Conservation (phyloP, 305 asterid species). For the Stenogyne calaminthoides region DNA sequence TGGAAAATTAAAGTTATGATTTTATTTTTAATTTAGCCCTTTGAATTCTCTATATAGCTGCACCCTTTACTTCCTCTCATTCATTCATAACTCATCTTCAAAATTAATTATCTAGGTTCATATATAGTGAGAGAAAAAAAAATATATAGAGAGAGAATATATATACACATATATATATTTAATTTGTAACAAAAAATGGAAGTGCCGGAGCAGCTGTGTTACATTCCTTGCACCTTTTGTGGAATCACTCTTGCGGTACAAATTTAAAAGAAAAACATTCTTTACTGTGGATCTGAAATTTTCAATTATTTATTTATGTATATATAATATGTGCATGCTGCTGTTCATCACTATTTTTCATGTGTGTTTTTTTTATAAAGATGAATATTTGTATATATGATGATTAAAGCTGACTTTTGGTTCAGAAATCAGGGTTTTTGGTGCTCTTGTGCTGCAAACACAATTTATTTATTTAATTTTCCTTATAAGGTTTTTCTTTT, state of each 20-base stretch:
- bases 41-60: conserved; percentile 44
- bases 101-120: conserved; percentile 30
- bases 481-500: conserved; percentile 15
- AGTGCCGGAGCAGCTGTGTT: conserved; percentile 69
- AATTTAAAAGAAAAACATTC: not conserved
- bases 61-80: conserved; percentile 41
- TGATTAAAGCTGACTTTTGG: conserved; percentile 60
- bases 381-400: conserved; percentile 19
- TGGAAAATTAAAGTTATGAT: conserved; percentile 10
- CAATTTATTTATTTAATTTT: conserved; percentile 37
- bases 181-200: conserved; percentile 42
- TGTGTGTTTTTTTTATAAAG: not conserved
- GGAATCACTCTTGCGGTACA: conserved; percentile 85
- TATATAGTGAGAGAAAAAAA: not conserved
- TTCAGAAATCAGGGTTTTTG: conserved; percentile 46
- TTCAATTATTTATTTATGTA: conserved; percentile 16
- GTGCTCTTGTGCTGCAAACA: conserved; percentile 37
- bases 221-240: conserved; percentile 93
- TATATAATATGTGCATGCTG: conserved; percentile 22
- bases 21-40: conserved; percentile 29
- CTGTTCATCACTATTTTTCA: conserved; percentile 4
- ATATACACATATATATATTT: too few relatives aligned
- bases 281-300: conserved; percentile 40
- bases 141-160: conserved; percentile 13
- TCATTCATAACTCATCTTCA: conserved; percentile 42